Base-by-base conservation (phyloP, 352 stramenopile genomes). In the Phytophthora pseudosyringae region DNA sequence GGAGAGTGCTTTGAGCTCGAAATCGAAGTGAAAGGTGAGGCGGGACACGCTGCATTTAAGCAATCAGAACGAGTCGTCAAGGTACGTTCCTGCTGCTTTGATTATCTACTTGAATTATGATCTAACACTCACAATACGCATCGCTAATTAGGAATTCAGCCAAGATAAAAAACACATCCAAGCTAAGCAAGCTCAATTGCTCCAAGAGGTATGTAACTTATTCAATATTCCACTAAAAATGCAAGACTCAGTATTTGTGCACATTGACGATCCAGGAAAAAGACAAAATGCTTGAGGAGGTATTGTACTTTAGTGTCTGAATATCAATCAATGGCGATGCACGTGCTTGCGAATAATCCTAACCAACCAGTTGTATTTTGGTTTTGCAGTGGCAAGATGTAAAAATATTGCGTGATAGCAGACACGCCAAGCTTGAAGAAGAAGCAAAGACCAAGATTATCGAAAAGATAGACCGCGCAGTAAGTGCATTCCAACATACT, bases 1-100 rank as follows among this genome's bases (percentile, higher is more conserved):
- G 79, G 87, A 45, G 80, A 94, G 32, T 96, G 92, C 59, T 94
- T 98, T 52, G 69, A 83, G 35, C 63, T 98, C 10, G 92, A 98
- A 58, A 48, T 76, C 8, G 78, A 92, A 40, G 4, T 87, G 0
- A 76, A 71, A 43, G 82, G 81, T 0, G 71, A 83, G 28, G 41
- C 44, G 4, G 79, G 78, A 0, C 82, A 90, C 38, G 31, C 71
- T 26, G 59, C 53, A 11, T 78, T 93, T 29, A 87, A 79, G 40
- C 48, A 71, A 15, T 53, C 61, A 0, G 85, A 93, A 21, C 65
- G 68, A 18, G 16, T 62, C 2, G 81, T 91, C 53, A 68, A 76
- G 32, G 80, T 85, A 52, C 6, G 36, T 49, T 29, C 10, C 3
- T 32, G 25, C 5, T 33, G n/a, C 18, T 29, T 41, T 53, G 0